These are phyloP conservation scores for Aspergillus flavus DNA, from an alignment of 2,329 filamentous ascomycete species.

Conservation along the genomic window DNA sequence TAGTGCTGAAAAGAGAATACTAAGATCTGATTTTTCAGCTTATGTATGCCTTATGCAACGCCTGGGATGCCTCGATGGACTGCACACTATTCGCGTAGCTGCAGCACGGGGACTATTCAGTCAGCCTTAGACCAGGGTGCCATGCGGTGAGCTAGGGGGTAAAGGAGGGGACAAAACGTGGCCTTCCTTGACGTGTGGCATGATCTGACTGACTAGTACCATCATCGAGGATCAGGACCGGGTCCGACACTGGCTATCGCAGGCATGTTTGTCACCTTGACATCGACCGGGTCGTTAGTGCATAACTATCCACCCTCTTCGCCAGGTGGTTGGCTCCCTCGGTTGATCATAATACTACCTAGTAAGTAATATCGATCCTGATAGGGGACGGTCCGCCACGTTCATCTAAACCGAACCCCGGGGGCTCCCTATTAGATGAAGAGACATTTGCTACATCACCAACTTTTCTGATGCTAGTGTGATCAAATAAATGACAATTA, in stretches of 20 bases:
- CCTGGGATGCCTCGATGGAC: neutral
- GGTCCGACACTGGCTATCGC: neutral
- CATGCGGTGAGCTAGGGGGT: constrained; percentile 8
- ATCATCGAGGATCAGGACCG: neutral
- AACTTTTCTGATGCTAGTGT: neutral
- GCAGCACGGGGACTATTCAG: neutral
- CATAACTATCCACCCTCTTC: neutral
- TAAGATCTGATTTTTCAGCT: neutral
- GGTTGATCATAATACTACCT: neutral
- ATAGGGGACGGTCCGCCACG: neutral
- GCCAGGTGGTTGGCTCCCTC: neutral
- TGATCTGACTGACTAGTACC: constrained; percentile 7
- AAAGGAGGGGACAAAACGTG: constrained; percentile 10
- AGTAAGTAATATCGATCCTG: neutral
- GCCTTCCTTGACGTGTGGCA: constrained; percentile 1
- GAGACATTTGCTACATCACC: neutral
- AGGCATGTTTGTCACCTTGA: neutral
- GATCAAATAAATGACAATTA: neutral
- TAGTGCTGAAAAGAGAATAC: neutral
- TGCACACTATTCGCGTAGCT: neutral
- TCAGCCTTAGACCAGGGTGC: constrained; percentile 10
- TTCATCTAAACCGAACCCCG: neutral
- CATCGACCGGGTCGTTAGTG: neutral
- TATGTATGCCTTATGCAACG: neutral
- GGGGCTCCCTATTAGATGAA: neutral